These are phyloP conservation scores for Isatis tinctoria DNA, from an alignment of 345 rosid genomes.

Conservation along the genomic window DNA sequence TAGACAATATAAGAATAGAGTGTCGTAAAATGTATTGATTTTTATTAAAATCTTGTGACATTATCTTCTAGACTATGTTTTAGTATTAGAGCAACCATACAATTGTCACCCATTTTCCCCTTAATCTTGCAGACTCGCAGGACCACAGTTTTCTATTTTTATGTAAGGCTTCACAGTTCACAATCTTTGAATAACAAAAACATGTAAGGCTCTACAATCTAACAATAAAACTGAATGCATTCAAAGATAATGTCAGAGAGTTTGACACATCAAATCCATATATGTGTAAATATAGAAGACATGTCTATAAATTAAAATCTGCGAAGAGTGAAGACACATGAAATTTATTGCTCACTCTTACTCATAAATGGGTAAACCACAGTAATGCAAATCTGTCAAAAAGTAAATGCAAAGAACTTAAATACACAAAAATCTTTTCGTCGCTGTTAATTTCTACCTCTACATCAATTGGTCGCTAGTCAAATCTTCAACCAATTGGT, in stretches of 20 bases:
- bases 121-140: background rate
- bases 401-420: slow-evolving; percentile 13
- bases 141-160: slow-evolving; percentile 23
- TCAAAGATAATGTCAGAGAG: slow-evolving; percentile 29
- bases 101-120: background rate
- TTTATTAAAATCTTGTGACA: background rate
- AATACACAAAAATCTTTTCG: slow-evolving; percentile 3
- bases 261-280: background rate
- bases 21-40: too few species aligned
- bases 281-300: slow-evolving; percentile 5
- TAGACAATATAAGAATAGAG: too few species aligned
- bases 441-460: slow-evolving; percentile 7
- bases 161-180: background rate
- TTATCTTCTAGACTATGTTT: background rate
- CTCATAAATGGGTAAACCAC: slow-evolving; percentile 4
- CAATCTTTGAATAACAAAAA: background rate
- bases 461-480: slow-evolving; percentile 15
- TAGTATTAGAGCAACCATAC: slow-evolving; percentile 9
- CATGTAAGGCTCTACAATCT: background rate
- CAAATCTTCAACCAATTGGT: background rate
- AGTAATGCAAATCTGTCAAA: slow-evolving; percentile 26
- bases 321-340: slow-evolving; percentile 14
- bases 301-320: slow-evolving; percentile 7
- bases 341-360: slow-evolving; percentile 25
- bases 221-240: slow-evolving; percentile 12